Evolutionary conservation across 1,284 basidiomycete genomes (phyloP).

Genomic region (Ceratobasidium sp.): DNA sequence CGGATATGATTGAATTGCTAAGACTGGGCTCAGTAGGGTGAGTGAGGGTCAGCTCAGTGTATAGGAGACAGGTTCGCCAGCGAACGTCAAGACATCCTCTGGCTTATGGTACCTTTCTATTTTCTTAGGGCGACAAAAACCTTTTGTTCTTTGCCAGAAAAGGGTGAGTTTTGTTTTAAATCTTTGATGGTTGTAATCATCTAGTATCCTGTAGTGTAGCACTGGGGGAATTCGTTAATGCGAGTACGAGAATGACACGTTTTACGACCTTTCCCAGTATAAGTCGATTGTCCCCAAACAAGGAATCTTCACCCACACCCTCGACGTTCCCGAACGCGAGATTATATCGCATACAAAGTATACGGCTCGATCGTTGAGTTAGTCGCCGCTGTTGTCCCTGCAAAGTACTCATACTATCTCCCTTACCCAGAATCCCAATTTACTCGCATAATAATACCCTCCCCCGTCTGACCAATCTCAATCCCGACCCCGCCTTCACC

Average conservation of each 20-base stretch:
- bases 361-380: constrained; percentile 83
- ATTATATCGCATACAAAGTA: constrained; percentile 96
- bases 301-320: constrained; percentile 93
- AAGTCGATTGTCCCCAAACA: constrained; percentile 93
- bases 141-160: constrained; percentile 92
- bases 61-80: constrained; percentile 84
- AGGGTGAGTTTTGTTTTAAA: constrained; percentile 63
- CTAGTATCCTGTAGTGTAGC: constrained; percentile 58
- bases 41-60: constrained; percentile 90
- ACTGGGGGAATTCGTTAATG: constrained; percentile 97
- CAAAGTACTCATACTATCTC: constrained; percentile 66
- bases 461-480: constrained; percentile 87
- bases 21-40: constrained; percentile 96
- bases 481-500: constrained; percentile 60
- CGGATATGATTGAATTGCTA: constrained; percentile 86
- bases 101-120: too few species aligned
- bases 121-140: constrained; percentile 93
- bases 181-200: constrained; percentile 48
- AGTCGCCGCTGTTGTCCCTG: constrained; percentile 93
- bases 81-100: constrained; percentile 84
- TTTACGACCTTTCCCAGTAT: constrained; percentile 87
- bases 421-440: neutral
- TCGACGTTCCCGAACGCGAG: constrained; percentile 92
- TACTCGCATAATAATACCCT: neutral
- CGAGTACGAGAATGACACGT: constrained; percentile 91